These are phyloP conservation scores for Coriolopsis trogii DNA, from an alignment of 1,284 basidiomycete species.

Conservation along the genomic window DNA sequence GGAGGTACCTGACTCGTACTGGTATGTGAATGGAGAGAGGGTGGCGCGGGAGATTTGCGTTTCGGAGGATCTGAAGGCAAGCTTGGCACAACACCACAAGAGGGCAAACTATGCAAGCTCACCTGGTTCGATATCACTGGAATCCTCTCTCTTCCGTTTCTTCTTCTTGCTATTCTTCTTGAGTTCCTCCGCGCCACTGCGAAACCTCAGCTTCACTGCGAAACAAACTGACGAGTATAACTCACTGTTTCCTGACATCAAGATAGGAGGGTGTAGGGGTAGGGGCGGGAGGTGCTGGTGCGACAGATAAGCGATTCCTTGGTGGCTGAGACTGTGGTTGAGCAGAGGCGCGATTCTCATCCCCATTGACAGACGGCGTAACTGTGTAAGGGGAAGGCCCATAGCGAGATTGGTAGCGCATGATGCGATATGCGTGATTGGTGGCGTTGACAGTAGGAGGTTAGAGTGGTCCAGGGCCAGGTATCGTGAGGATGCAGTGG, in stretches of 20 bases:
- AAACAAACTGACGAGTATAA: background rate
- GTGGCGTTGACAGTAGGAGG: background rate
- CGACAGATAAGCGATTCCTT: conserved; percentile 44
- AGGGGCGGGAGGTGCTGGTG: conserved; percentile 38
- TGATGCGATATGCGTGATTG: background rate
- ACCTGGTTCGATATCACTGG: conserved; percentile 73
- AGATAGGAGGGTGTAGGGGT: conserved; percentile 38
- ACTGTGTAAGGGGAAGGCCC: conserved; percentile 32
- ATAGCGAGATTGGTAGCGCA: background rate
- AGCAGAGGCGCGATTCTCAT: conserved; percentile 44
- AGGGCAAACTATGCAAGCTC: conserved; percentile 2
- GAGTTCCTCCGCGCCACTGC: conserved; percentile 45
- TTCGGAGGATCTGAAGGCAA: conserved; percentile 47
- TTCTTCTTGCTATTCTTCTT: conserved; percentile 82
- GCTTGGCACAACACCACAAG: background rate
- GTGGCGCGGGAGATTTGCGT: conserved; percentile 55
- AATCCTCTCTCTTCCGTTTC: conserved; percentile 81
- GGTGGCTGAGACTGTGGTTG: conserved; percentile 30
- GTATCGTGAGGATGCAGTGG: no score
- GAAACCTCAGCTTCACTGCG: conserved; percentile 11
- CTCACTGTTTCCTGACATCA: conserved; percentile 47
- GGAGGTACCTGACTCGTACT: conserved; percentile 37
- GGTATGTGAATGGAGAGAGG: conserved; percentile 38
- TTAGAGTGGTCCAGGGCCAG: no score
- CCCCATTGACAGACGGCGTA: conserved; percentile 53